Evolutionary conservation across 2,329 filamentous ascomycete species (phyloP).

Genomic region (Harringtonia aguacate): DNA sequence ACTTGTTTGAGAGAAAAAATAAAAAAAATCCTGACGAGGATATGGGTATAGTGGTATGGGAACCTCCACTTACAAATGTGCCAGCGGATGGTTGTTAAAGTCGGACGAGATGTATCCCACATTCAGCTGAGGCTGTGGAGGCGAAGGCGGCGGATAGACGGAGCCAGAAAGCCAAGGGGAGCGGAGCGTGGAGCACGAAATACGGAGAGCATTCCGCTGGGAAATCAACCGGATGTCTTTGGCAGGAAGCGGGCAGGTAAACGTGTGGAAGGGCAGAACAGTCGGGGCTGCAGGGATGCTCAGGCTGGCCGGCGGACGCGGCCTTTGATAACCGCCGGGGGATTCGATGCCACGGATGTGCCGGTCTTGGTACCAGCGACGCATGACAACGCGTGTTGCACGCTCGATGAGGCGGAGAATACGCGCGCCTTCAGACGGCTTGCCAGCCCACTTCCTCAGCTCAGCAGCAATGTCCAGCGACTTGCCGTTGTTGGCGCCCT

Average conservation of each 20-base stretch:
- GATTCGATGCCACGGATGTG: conserved; percentile 53
- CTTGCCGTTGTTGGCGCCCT: not conserved
- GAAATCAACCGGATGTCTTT: conserved; percentile 90
- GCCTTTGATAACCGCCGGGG: conserved; percentile 54
- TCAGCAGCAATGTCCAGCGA: conserved; percentile 27
- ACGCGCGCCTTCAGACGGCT: conserved; percentile 81
- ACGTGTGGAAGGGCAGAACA: conserved; percentile 93
- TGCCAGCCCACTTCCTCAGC: conserved; percentile 53
- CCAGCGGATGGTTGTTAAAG: conserved; percentile 96
- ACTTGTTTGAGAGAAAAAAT: not conserved
- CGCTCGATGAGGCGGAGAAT: conserved; percentile 77
- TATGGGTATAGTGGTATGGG: too few relatives aligned
- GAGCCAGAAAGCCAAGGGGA: conserved; percentile 74
- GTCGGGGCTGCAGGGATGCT: conserved; percentile 82
- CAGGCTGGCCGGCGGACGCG: conserved; percentile 61
- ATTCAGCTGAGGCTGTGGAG: conserved; percentile 74
- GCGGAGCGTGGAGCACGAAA: conserved; percentile 80
- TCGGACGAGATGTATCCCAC: conserved; percentile 96
- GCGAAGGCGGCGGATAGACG: conserved; percentile 75
- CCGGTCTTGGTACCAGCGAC: conserved; percentile 81
- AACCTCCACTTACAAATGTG: conserved; percentile 65
- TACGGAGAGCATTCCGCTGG: conserved; percentile 84
- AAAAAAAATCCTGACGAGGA: not conserved
- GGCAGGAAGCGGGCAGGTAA: conserved; percentile 86
- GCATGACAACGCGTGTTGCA: conserved; percentile 63